These are phyloP conservation scores for Torulaspora gathmanii DNA, from an alignment of 805 yeast species.

Conservation along the genomic window DNA sequence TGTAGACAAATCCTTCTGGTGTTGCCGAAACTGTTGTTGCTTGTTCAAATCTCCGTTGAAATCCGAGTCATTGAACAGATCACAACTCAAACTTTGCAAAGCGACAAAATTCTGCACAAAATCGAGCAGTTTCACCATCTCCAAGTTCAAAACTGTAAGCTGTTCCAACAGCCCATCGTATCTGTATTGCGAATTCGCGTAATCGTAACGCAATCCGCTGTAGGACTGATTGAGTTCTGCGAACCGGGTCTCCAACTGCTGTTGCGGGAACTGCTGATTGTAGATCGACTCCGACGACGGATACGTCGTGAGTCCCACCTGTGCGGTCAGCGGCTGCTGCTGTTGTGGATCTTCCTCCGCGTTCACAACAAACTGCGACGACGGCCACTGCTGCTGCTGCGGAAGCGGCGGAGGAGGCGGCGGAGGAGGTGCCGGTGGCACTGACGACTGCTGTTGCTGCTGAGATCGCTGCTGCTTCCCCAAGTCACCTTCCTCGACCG, in stretches of 20 bases:
- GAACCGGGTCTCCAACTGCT: constrained; percentile 16
- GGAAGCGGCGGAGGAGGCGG: constrained; percentile 10
- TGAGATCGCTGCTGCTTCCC: background rate
- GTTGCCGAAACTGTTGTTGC: constrained; percentile 6
- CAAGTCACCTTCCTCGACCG: too few relatives aligned
- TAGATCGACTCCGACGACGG: constrained; percentile 9
- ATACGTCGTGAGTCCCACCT: constrained; percentile 8
- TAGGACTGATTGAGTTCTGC: constrained; percentile 39
- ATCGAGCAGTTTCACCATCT: constrained; percentile 50
- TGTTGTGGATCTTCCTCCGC: constrained; percentile 10
- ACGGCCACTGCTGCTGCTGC: constrained; percentile 8
- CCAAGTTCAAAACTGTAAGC: constrained; percentile 46
- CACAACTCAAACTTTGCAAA: constrained; percentile 5
- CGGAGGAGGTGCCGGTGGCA: constrained; percentile 2
- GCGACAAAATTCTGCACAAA: constrained; percentile 35
- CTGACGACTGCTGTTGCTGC: constrained; percentile 8
- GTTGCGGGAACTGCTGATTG: constrained; percentile 11
- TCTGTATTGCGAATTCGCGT: constrained; percentile 40
- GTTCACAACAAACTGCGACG: constrained; percentile 6
- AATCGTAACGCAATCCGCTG: constrained; percentile 40
- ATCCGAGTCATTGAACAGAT: constrained; percentile 1
- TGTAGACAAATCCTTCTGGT: constrained; percentile 10
- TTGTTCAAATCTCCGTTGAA: background rate
- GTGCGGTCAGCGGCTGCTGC: constrained; percentile 7
- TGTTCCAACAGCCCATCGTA: constrained; percentile 49